Evolutionary conservation across 2,329 filamentous ascomycete genomes (phyloP).

Genomic region (Daldinia eschscholtzii): DNA sequence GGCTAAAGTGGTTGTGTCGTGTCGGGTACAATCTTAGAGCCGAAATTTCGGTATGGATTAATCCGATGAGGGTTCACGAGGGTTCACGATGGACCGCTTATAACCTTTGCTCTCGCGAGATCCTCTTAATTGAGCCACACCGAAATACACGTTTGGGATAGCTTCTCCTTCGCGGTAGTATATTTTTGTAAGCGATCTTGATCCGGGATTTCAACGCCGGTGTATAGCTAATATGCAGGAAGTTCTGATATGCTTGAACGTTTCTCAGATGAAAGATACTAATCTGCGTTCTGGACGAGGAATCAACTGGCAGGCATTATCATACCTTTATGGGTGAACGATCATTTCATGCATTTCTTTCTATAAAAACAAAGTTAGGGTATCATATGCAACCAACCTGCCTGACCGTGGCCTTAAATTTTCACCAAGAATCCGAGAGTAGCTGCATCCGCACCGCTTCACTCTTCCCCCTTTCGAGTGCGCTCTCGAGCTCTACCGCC

Average conservation of each 20-base stretch:
- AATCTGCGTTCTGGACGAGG: not conserved
- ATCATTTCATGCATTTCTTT: slow-evolving; percentile 20
- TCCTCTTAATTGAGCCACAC: not conserved
- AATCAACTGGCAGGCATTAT: not conserved
- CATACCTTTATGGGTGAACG: not conserved
- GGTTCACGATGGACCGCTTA: not conserved
- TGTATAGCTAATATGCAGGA: not conserved
- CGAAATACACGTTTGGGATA: not conserved
- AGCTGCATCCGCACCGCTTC: slow-evolving; percentile 32
- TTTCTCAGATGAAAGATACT: not conserved
- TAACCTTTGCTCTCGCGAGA: not conserved
- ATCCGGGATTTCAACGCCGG: not conserved
- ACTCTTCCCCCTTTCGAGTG: slow-evolving; percentile 39
- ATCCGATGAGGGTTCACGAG: slow-evolving; percentile 11
- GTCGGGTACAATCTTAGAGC: slow-evolving; percentile 8
- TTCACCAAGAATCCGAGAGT: slow-evolving; percentile 34
- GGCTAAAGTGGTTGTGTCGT: slow-evolving; percentile 4
- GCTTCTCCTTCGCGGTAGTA: not conserved
- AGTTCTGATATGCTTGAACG: not conserved
- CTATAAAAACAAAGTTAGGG: slow-evolving; percentile 30
- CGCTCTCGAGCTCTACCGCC: slow-evolving; percentile 34
- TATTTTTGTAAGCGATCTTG: not conserved
- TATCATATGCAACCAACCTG: slow-evolving; percentile 37
- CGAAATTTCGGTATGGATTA: slow-evolving; percentile 21
- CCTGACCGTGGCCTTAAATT: slow-evolving; percentile 14